These are phyloP conservation scores for Candida railenensis DNA, from an alignment of 805 yeast genomes.

Conservation along the genomic window DNA sequence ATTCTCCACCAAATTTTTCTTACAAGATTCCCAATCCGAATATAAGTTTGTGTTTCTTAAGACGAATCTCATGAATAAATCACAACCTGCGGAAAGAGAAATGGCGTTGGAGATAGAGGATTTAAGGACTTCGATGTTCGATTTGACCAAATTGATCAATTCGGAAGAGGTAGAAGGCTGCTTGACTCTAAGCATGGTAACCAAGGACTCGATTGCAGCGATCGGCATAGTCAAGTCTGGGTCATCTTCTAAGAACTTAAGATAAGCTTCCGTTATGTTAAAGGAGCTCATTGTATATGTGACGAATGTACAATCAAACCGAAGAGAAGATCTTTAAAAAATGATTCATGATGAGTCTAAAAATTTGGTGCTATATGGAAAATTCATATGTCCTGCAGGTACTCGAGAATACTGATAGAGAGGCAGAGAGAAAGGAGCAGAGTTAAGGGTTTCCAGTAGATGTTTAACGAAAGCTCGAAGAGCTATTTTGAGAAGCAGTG, in stretches of 20 bases:
- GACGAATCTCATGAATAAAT: constrained; percentile 90
- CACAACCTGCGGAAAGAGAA: constrained; percentile 96
- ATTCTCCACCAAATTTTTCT: constrained; percentile 83
- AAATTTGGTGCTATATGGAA: background rate
- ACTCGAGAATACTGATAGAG: too few species aligned
- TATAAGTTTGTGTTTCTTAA: constrained; percentile 82
- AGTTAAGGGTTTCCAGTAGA: too few species aligned
- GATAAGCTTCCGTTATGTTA: constrained; percentile 80
- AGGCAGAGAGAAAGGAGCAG: too few species aligned
- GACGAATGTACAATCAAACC: background rate
- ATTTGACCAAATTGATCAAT: constrained; percentile 74
- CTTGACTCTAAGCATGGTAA: constrained; percentile 74
- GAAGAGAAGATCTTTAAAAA: background rate
- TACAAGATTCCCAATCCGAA: constrained; percentile 94
- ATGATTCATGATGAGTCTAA: background rate
- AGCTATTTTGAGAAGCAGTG: too few species aligned
- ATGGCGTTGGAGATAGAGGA: constrained; percentile 84
- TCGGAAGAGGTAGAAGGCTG: constrained; percentile 95
- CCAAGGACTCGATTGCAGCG: constrained; percentile 95
- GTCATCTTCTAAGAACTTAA: constrained; percentile 80
- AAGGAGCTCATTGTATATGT: constrained; percentile 38
- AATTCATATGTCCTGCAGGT: background rate
- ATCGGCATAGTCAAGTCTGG: constrained; percentile 99
- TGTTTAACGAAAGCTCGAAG: too few species aligned
- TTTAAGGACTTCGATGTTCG: constrained; percentile 74